Evolutionary conservation across 352 stramenopile genomes (phyloP).

Genomic region (Phytophthora multivora): DNA sequence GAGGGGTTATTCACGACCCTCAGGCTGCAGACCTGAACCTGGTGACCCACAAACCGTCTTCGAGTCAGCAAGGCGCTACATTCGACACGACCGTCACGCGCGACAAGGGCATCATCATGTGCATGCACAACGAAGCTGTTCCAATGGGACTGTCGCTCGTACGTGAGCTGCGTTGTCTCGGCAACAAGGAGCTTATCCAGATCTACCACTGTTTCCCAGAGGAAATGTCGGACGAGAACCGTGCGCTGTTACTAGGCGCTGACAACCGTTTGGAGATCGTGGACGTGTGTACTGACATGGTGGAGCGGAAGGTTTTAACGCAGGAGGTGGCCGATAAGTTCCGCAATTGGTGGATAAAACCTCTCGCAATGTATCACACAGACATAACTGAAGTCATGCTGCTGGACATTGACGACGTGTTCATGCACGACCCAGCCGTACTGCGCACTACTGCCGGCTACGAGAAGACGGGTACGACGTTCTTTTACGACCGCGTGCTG

Average conservation of each 20-base stretch:
- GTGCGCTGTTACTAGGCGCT: conserved; percentile 27
- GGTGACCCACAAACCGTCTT: conserved; percentile 12
- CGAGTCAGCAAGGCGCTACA: conserved; percentile 10
- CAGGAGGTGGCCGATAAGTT: conserved; percentile 27
- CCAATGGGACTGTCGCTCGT: conserved; percentile 53
- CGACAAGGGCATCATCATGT: conserved; percentile 49
- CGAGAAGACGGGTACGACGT: conserved; percentile 49
- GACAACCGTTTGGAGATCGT: conserved; percentile 52
- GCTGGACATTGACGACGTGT: conserved; percentile 51
- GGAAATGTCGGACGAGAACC: conserved; percentile 43
- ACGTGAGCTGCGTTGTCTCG: conserved; percentile 48
- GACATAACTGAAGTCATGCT: conserved; percentile 52
- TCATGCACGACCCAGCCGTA: conserved; percentile 40
- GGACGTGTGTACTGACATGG: conserved; percentile 47
- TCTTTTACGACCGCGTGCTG: conserved; percentile 73
- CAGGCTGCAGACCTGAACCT: conserved; percentile 6
- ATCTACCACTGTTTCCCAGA: conserved; percentile 55
- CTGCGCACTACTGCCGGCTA: conserved; percentile 42
- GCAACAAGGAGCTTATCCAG: conserved; percentile 52
- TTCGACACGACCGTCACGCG: conserved; percentile 29
- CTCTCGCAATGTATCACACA: conserved; percentile 49
- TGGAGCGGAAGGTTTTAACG: conserved; percentile 20
- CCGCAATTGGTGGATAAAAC: conserved; percentile 51
- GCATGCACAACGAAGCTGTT: conserved; percentile 45
- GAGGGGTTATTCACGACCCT: neutral